These are phyloP conservation scores for Saccharomyces mikatae DNA, from an alignment of 805 yeast species.

Conservation along the genomic window DNA sequence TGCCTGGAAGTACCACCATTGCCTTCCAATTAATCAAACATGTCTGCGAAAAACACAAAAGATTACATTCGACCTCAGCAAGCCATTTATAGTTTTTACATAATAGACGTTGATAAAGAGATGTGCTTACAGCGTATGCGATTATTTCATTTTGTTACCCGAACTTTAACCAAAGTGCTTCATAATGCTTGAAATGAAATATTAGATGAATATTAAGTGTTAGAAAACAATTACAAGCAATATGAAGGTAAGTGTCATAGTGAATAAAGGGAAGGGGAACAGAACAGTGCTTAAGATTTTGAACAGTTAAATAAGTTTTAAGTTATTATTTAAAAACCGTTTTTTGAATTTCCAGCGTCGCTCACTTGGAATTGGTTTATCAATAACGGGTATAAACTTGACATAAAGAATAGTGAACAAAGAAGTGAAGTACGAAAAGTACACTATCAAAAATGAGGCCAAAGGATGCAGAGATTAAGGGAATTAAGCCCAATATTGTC, in stretches of 20 bases:
- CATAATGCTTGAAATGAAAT: not conserved
- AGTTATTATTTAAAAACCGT: not conserved
- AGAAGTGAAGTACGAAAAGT: not conserved
- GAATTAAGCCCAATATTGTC: not conserved
- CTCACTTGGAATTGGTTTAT: not conserved
- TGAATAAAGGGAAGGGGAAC: not conserved
- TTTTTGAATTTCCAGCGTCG: not conserved
- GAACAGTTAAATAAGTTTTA: not conserved
- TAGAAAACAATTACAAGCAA: not conserved
- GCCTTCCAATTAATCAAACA: conserved; percentile 22
- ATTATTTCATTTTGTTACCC: not conserved
- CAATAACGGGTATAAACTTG: not conserved
- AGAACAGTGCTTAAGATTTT: not conserved
- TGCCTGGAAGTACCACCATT: conserved; percentile 29
- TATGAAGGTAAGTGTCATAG: not conserved
- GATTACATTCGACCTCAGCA: not conserved
- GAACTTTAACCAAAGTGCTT: not conserved
- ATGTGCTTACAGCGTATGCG: not conserved
- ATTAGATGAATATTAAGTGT: not conserved
- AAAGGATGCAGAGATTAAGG: not conserved
- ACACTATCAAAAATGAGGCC: not conserved
- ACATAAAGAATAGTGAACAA: not conserved
- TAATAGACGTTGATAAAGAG: not conserved
- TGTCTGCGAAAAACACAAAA: conserved; percentile 9
- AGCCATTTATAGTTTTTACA: not conserved